Evolutionary conservation across 2,329 filamentous ascomycete species (phyloP), one percentile per base, ranked within the genome.

Genomic region (Pseudogymnoascus sp.): DNA sequence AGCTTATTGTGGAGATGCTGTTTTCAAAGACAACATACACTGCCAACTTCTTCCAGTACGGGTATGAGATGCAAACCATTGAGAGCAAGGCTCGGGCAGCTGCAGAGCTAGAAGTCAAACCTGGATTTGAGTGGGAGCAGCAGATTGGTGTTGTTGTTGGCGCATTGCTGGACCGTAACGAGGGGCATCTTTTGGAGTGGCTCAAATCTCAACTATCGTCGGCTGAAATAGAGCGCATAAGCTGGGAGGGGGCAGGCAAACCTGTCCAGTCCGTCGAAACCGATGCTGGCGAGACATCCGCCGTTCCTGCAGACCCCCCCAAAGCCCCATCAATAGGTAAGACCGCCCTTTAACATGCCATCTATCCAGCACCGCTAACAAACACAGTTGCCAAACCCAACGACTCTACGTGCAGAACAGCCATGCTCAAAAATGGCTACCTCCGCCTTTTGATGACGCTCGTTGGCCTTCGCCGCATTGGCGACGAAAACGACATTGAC

Each of bases 21-120:
- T 99, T 99, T 74, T 96, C 90, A 73, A 99, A 99, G 74, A 88
- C 91, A 62, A 87, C 86, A 59, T 82, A 83, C 50, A 96, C 90
- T 0, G 82, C 91, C 0, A 90, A 89, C 74, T 97, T 91, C 71
- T 81, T 99, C 4, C 92, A 97, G 70, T 91, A 92, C 69, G 94
- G 94, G 0, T 88, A 90, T 67, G 91, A 97, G 69, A 90, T 87
- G 70, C 91, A 93, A 66, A 83, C 87, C 0, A 72, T 86, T 22
- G 81, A 82, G 18, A 78, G 80, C n/a, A 81, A 84, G 43, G 82
- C 86, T 8, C 84, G 83, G 66, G 83, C 90, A 3, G 91, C 87
- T 0, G 89, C 89, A 9, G 90, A 95, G 70, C 78, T 99, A 18
- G 89, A 94, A 68, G 89, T 99, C 67, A 90, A 88, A 68, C 81